phyloP scores from a whole-genome alignment of 257 asterid species.

The Penstemon newberryi region DNA sequence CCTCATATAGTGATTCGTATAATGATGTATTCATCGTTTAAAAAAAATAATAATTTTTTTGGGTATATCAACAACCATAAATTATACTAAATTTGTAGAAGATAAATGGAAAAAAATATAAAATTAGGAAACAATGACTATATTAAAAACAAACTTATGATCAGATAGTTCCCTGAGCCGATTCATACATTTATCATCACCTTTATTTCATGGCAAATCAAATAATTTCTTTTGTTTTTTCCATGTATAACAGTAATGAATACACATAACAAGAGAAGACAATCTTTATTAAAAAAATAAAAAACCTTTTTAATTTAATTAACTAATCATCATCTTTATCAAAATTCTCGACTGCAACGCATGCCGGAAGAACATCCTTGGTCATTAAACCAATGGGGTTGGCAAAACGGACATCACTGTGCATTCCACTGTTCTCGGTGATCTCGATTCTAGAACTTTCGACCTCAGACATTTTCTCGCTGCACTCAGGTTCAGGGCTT shows the following conservation, averaged over 20 bases:
- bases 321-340: not conserved
- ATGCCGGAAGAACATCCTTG: not conserved
- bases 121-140: too few species aligned
- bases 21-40: too few species aligned
- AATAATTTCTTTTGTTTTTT: not conserved
- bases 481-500: slow-evolving; percentile 40
- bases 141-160: too few species aligned
- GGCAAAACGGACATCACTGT: slow-evolving; percentile 27
- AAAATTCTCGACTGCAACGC: slow-evolving; percentile 18
- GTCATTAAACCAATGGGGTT: slow-evolving; percentile 46
- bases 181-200: not conserved
- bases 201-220: not conserved
- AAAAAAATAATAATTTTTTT: too few species aligned
- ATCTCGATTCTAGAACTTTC: slow-evolving; percentile 29
- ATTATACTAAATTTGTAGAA: too few species aligned
- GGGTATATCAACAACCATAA: too few species aligned
- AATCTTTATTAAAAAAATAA: not conserved
- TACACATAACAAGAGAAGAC: not conserved
- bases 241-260: not conserved
- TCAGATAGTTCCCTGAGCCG: too few species aligned
- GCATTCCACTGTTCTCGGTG: slow-evolving; percentile 39
- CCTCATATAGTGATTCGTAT: too few species aligned
- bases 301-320: not conserved
- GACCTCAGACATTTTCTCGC: not conserved
- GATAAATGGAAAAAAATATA: too few species aligned